Conservation (phyloP, 176 grass and related monocot genomes). For the Aegilops speltoides region DNA sequence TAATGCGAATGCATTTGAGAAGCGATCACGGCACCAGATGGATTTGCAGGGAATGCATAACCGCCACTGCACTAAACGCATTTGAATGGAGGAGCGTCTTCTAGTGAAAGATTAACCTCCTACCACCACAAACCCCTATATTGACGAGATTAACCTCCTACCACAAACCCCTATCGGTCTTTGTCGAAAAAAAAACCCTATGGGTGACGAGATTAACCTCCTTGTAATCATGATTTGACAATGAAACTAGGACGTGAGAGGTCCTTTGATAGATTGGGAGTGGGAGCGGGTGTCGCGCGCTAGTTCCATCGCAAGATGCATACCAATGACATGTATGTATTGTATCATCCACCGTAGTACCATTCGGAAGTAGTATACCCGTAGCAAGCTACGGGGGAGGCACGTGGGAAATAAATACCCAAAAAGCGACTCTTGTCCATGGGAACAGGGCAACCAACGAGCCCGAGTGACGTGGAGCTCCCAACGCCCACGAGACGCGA, state of each 20-base stretch:
- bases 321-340: no score
- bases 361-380: no score
- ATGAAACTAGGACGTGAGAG: neutral
- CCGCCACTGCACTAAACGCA: neutral
- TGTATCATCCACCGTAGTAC: no score
- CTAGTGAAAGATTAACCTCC: neutral
- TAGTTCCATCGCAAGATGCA: no score
- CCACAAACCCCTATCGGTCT: no score
- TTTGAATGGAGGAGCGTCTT: no score
- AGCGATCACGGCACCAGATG: neutral
- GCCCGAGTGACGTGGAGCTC: neutral
- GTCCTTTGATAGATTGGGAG: no score
- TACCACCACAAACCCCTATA: no score
- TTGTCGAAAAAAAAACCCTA: no score
- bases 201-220: no score
- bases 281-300: no score
- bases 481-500: neutral
- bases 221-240: neutral
- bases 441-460: neutral
- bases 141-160: no score
- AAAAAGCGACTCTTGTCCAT: conserved; percentile 18
- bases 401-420: neutral
- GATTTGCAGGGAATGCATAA: neutral
- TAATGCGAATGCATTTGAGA: neutral
- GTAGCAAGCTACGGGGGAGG: neutral